Percentiles rank a stretch among this genome's conserved stretches.
These are phyloP conservation scores for Clonostachys byssicola DNA, from an alignment of 2,329 filamentous ascomycete genomes.

Conservation along the genomic window DNA sequence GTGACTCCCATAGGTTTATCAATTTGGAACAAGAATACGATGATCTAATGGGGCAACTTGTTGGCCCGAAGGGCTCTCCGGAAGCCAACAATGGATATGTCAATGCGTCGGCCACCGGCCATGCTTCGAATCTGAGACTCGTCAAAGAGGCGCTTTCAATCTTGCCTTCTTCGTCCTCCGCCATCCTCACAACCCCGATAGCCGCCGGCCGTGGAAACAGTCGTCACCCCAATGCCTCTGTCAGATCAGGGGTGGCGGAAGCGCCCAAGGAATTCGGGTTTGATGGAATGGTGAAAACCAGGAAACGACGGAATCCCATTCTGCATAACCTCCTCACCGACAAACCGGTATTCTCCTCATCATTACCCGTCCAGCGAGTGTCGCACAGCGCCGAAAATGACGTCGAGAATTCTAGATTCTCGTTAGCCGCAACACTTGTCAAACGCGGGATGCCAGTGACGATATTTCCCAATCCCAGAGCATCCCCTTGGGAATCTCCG, in stretches of 20 bases:
- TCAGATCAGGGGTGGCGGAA: not conserved
- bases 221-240: slow-evolving; percentile 14
- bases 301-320: slow-evolving; percentile 68
- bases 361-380: slow-evolving; percentile 71
- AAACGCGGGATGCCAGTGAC: slow-evolving; percentile 89
- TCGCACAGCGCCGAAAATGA: slow-evolving; percentile 25
- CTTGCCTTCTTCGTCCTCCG: slow-evolving; percentile 80
- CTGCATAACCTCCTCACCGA: slow-evolving; percentile 96
- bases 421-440: slow-evolving; percentile 66
- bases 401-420: not conserved
- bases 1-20: slow-evolving; percentile 57
- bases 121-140: slow-evolving; percentile 67
- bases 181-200: slow-evolving; percentile 79
- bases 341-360: slow-evolving; percentile 88
- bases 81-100: slow-evolving; percentile 20
- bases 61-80: slow-evolving; percentile 18
- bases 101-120: slow-evolving; percentile 34
- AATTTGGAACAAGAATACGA: slow-evolving; percentile 90
- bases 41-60: slow-evolving; percentile 60
- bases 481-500: slow-evolving; percentile 65
- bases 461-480: slow-evolving; percentile 73
- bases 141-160: slow-evolving; percentile 67
- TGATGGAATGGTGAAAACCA: slow-evolving; percentile 47
- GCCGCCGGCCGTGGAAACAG: slow-evolving; percentile 60
- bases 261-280: slow-evolving; percentile 38